These are phyloP conservation scores for Colletotrichum godetiae DNA, from an alignment of 2,329 filamentous ascomycete genomes.

Conservation along the genomic window DNA sequence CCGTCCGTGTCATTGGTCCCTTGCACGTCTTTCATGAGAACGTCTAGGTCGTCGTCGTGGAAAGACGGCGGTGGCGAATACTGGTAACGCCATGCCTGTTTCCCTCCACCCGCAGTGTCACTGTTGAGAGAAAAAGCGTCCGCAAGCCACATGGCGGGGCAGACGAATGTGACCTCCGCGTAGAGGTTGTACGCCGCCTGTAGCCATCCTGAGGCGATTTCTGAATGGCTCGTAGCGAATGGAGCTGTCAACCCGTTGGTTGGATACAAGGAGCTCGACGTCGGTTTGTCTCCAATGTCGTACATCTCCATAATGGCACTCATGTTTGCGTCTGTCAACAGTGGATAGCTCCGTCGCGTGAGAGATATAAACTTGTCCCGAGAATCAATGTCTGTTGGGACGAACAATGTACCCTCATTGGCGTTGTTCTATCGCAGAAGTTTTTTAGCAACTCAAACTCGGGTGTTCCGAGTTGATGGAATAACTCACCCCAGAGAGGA, in stretches of 20 bases:
- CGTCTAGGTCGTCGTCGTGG: conserved; percentile 51
- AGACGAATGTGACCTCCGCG: conserved; percentile 66
- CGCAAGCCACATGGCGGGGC: conserved; percentile 66
- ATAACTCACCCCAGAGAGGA: not conserved
- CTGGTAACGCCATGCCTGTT: conserved; percentile 58
- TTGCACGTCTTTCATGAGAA: not conserved
- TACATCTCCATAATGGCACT: not conserved
- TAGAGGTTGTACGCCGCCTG: conserved; percentile 65
- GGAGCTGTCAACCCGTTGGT: conserved; percentile 47
- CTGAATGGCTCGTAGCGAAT: conserved; percentile 55
- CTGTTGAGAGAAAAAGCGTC: conserved; percentile 52
- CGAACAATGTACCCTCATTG: not conserved
- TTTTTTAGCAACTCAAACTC: not conserved
- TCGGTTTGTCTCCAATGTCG: not conserved
- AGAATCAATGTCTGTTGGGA: not conserved
- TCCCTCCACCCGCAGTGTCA: not conserved
- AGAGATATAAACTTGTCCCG: not conserved
- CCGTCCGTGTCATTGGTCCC: not conserved
- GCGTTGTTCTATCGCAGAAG: not conserved
- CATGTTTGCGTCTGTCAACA: not conserved
- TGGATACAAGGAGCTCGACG: not conserved
- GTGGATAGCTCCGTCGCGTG: not conserved
- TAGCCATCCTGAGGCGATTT: conserved; percentile 62
- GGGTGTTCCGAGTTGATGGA: not conserved
- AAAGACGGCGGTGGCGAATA: conserved; percentile 54